Conservation (phyloP, 805 yeast genomes). For the Pichia exigua region DNA sequence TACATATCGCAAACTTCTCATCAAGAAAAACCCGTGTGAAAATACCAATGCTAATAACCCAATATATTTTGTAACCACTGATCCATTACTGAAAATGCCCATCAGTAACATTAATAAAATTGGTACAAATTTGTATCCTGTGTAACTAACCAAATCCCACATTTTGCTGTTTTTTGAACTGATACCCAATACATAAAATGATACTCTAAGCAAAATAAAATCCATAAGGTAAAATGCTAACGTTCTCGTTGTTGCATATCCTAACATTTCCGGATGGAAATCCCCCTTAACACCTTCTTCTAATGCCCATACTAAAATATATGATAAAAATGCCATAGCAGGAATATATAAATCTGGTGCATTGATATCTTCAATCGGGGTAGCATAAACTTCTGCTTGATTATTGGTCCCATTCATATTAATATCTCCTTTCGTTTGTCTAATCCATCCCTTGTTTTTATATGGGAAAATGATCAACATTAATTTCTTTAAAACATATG, state of each 20-base stretch:
- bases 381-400: conserved; percentile 40
- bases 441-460: conserved; percentile 74
- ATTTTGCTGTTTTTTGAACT: conserved; percentile 44
- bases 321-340: conserved; percentile 84
- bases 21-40: conserved; percentile 57
- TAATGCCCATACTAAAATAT: conserved; percentile 74
- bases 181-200: conserved; percentile 72
- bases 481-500: conserved; percentile 72
- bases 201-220: conserved; percentile 65
- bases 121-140: conserved; percentile 92
- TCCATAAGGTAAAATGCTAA: conserved; percentile 77
- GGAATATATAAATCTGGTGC: conserved; percentile 98
- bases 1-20: conserved; percentile 63
- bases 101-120: conserved; percentile 49
- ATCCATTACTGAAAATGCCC: conserved; percentile 32
- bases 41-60: conserved; percentile 37
- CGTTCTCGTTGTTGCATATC: conserved; percentile 79
- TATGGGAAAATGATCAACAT: conserved; percentile 77
- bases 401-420: conserved; percentile 10
- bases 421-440: conserved; percentile 38
- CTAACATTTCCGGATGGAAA: conserved; percentile 89
- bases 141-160: conserved; percentile 81
- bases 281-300: conserved; percentile 80
- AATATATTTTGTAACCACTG: conserved; percentile 28
- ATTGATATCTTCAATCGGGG: conserved; percentile 80